These are phyloP conservation scores for Crithidia bombi DNA, from an alignment of 208 protist genomes.

Conservation along the genomic window DNA sequence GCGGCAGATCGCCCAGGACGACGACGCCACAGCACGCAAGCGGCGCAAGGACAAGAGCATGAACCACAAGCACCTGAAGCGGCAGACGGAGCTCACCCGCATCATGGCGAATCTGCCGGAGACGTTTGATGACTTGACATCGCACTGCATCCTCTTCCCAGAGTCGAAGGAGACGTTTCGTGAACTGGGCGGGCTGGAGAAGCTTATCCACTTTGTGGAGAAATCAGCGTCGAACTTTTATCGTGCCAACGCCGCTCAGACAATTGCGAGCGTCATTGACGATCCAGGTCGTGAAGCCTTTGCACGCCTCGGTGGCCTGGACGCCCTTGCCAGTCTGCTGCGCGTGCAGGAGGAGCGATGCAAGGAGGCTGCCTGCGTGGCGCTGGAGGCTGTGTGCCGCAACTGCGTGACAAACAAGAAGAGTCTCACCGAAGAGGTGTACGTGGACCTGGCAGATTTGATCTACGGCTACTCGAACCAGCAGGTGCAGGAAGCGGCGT, in stretches of 20 bases:
- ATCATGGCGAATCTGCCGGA: conserved; percentile 91
- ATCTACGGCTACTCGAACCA: conserved; percentile 91
- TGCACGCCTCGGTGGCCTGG: conserved; percentile 64
- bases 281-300: conserved; percentile 75
- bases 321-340: conserved; percentile 75
- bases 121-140: conserved; percentile 92
- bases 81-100: conserved; percentile 85
- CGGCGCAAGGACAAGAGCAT: conserved; percentile 19
- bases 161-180: conserved; percentile 83
- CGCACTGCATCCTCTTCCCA: conserved; percentile 89
- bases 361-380: conserved; percentile 89
- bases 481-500: conserved; percentile 92
- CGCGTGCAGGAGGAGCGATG: conserved; percentile 89
- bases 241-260: conserved; percentile 86
- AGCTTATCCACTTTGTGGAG: conserved; percentile 84
- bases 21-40: conserved; percentile 23
- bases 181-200: conserved; percentile 83
- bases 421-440: conserved; percentile 57
- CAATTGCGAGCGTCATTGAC: conserved; percentile 89
- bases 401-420: conserved; percentile 76
- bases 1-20: conserved; percentile 68
- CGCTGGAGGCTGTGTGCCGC: conserved; percentile 85
- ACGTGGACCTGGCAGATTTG: conserved; percentile 74
- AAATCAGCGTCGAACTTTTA: conserved; percentile 83
- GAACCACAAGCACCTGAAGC: conserved; percentile 67